Percentiles rank a stretch among this genome's conserved stretches.
These are phyloP conservation scores for Podosphaera fusca DNA, from an alignment of 2,329 filamentous ascomycete species.

Conservation along the genomic window DNA sequence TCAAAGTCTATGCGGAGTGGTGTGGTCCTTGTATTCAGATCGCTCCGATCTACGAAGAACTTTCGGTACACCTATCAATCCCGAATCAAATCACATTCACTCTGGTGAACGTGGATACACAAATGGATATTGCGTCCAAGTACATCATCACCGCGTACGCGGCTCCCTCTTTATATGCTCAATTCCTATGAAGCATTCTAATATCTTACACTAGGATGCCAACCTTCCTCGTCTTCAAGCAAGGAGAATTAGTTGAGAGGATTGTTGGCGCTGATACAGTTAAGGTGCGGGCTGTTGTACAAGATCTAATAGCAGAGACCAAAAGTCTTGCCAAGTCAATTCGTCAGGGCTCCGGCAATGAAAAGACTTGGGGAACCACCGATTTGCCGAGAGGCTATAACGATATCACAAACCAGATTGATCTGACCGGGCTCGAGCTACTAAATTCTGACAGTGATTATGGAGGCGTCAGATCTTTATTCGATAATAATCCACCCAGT, in stretches of 20 bases:
- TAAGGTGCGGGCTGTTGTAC: conserved; percentile 46
- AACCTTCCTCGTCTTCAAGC: conserved; percentile 76
- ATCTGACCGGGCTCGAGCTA: conserved; percentile 59
- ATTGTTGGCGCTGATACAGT: conserved; percentile 52
- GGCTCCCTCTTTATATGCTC: neutral
- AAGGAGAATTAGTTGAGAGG: conserved; percentile 41
- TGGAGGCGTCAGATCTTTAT: conserved; percentile 49
- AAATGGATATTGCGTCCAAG: conserved; percentile 47
- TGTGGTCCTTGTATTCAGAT: conserved; percentile 69
- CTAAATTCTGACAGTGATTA: conserved; percentile 65
- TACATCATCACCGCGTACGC: conserved; percentile 48
- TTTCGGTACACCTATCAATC: conserved; percentile 47
- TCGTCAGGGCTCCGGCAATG: conserved; percentile 17
- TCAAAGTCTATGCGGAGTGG: conserved; percentile 69
- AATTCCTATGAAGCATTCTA: conserved; percentile 1
- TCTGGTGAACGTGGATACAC: conserved; percentile 65
- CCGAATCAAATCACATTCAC: conserved; percentile 57
- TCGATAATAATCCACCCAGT: conserved; percentile 45
- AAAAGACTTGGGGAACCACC: conserved; percentile 47
- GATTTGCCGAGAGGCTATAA: conserved; percentile 55
- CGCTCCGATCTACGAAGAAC: conserved; percentile 57
- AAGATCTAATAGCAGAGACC: conserved; percentile 45
- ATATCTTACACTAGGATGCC: conserved; percentile 32
- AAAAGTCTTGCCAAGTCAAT: conserved; percentile 19
- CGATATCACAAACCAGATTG: conserved; percentile 65